Evolutionary conservation across 1,139 yeast genomes (phyloP), one percentile per base, ranked within the genome.

Genomic region (Kurtzmaniella quercitrusa): DNA sequence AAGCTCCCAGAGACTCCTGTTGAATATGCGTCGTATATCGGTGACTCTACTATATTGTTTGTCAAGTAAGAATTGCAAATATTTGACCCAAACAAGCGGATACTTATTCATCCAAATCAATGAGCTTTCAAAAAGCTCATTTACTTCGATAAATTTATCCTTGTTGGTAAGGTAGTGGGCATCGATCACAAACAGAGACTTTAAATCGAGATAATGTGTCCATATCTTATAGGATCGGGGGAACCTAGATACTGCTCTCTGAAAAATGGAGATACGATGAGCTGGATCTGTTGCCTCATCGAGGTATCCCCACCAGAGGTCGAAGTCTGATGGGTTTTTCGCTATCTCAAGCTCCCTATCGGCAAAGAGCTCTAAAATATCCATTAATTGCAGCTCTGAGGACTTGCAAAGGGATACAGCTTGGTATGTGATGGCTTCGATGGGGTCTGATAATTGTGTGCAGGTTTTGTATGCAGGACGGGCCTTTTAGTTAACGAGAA

Each of bases 71-170:
- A 76, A 80, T 16, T 59, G 54, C 39, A 86, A 58, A 54, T 79
- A 84, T 45, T 67, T 67, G 2, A 60, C 47, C 91, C 94, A 85
- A 5, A 85, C 51, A 15, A 69, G 59, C 1, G 79, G 76, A 64
- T 73, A 72, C 47, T 69, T 66, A 46, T 58, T 55, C 44, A 79
- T 60, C 30, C 68, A 47, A n/a, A 59, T 54, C 45, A 84, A 53
- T 15, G 82, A 71, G 21, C 69, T 55, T 35, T 74, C 75, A 55
- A 80, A 85, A 17, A 75, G 61, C 8, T 50, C 45, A 42, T 69
- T 70, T 12, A 78, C 68, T 19, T 57, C 49, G 3, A 42, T 47
- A 44, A 59, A 71, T 42, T 68, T 70, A n/a, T 45, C 42, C 14
- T 48, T 51, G 45, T 65, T 57, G 42, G 60, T 53, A 28, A 62